A percentile compares a stretch with the other conserved stretches of the same genome.
phyloP scores from a whole-genome alignment of 1,139 yeast genomes.

The Keqinozyma sinolaborantium region DNA sequence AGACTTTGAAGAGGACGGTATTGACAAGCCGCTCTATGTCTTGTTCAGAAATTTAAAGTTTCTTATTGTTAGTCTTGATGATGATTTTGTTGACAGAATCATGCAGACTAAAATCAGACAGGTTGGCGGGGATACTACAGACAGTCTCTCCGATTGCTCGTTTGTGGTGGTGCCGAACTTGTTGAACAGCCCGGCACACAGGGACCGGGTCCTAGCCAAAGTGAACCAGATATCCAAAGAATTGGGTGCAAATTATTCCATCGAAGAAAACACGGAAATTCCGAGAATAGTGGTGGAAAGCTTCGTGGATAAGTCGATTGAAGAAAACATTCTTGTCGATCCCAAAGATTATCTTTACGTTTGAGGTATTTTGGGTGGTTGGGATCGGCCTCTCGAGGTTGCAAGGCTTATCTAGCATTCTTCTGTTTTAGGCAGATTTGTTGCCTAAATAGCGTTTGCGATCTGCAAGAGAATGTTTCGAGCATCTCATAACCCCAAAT shows the following conservation, averaged over 20 bases:
- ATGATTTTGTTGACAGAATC: background rate
- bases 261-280: slow-evolving; percentile 19
- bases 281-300: slow-evolving; percentile 44
- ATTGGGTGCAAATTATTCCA: slow-evolving; percentile 4
- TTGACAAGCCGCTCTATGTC: slow-evolving; percentile 1
- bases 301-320: slow-evolving; percentile 44
- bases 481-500: too few relatives aligned
- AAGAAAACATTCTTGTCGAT: slow-evolving; percentile 39
- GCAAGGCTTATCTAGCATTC: too few relatives aligned
- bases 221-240: slow-evolving; percentile 5
- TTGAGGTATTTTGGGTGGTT: too few relatives aligned
- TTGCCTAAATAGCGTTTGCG: too few relatives aligned
- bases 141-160: slow-evolving; percentile 4
- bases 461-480: too few relatives aligned
- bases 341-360: slow-evolving; percentile 28
- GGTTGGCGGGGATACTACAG: slow-evolving; percentile 5
- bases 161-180: slow-evolving; percentile 8
- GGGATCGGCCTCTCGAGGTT: too few relatives aligned
- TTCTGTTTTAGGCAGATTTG: too few relatives aligned
- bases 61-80: slow-evolving; percentile 5
- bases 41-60: slow-evolving; percentile 8
- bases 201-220: slow-evolving; percentile 2
- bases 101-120: slow-evolving; percentile 7
- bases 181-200: slow-evolving; percentile 1
- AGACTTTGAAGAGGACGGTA: slow-evolving; percentile 2